phyloP scores from a whole-genome alignment of 768 basidiomycete species.

The Pholiota conissans region DNA sequence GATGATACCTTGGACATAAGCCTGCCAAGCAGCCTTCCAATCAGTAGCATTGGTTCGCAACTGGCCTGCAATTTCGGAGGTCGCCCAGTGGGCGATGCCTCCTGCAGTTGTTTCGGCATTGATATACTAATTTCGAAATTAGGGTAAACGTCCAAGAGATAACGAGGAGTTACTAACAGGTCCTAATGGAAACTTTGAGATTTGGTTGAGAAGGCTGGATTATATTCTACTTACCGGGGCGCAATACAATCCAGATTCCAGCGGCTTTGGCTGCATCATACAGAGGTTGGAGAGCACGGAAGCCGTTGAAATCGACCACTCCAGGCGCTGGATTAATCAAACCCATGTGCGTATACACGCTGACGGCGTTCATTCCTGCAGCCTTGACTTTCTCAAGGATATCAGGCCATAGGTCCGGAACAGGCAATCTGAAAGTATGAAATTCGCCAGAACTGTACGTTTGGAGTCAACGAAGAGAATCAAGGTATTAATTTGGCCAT shows the following conservation, averaged over 20 bases:
- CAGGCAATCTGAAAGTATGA: conserved; percentile 80
- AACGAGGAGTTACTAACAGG: conserved; percentile 30
- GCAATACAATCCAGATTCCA: conserved; percentile 77
- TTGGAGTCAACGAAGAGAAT: neutral
- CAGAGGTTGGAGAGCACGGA: conserved; percentile 66
- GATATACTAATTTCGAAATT: conserved; percentile 48
- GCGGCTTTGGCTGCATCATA: conserved; percentile 73
- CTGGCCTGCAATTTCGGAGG: conserved; percentile 60
- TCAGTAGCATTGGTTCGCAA: conserved; percentile 77
- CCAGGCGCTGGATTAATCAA: conserved; percentile 73
- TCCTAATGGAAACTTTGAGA: conserved; percentile 23
- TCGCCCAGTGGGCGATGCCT: conserved; percentile 70
- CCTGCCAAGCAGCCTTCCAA: conserved; percentile 69
- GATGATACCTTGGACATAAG: conserved; percentile 69
- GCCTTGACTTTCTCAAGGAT: conserved; percentile 82
- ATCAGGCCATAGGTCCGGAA: conserved; percentile 79
- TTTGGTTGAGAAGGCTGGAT: neutral
- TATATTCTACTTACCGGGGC: conserved; percentile 56
- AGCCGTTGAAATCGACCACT: conserved; percentile 71
- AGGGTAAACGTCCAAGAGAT: neutral
- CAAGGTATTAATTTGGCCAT: neutral
- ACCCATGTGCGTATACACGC: conserved; percentile 82
- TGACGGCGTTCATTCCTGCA: conserved; percentile 75
- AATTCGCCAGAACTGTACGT: conserved; percentile 74
- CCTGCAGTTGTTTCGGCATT: conserved; percentile 84